Percentiles rank a stretch among this genome's conserved stretches.
phyloP scores from a whole-genome alignment of 176 grass and related monocot genomes.

The Alopecurus myosuroides region DNA sequence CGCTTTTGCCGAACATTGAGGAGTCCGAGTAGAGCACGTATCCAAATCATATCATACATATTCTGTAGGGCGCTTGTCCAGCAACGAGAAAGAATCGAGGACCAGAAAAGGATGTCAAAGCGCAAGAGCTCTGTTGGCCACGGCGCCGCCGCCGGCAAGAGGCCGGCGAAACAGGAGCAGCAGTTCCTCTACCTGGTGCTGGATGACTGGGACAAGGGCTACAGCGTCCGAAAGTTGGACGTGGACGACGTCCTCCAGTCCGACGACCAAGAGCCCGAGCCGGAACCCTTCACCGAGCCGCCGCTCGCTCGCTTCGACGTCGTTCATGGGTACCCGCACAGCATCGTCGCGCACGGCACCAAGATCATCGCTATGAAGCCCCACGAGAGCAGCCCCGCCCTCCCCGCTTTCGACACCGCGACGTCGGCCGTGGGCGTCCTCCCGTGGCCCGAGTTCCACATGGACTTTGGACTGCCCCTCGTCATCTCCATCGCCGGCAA shows the following conservation, averaged over 20 bases:
- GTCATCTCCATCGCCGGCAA: not conserved
- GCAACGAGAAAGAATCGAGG: not conserved
- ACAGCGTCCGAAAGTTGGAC: slow-evolving; percentile 4
- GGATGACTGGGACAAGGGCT: slow-evolving; percentile 12
- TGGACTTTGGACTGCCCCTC: not conserved
- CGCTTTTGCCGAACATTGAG: no score
- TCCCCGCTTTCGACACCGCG: not conserved
- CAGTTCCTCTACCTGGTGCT: not conserved
- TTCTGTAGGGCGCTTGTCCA: not conserved
- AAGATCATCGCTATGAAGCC: slow-evolving; percentile 18
- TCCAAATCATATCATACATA: no score
- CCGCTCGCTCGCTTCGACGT: not conserved
- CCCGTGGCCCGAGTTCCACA: not conserved
- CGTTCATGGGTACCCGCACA: not conserved
- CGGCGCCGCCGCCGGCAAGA: not conserved
- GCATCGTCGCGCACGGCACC: slow-evolving; percentile 4
- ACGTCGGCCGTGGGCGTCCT: not conserved
- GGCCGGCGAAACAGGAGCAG: not conserved
- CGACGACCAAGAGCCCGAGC: not conserved
- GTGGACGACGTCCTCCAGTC: not conserved
- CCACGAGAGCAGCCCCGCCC: not conserved
- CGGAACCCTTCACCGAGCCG: not conserved
- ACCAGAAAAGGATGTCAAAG: not conserved
- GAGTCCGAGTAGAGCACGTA: no score
- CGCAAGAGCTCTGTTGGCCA: not conserved